Percentiles rank a stretch among this genome's conserved stretches.
Conservation (phyloP, 2,329 filamentous ascomycete genomes). For the Talaromyces sp. region DNA sequence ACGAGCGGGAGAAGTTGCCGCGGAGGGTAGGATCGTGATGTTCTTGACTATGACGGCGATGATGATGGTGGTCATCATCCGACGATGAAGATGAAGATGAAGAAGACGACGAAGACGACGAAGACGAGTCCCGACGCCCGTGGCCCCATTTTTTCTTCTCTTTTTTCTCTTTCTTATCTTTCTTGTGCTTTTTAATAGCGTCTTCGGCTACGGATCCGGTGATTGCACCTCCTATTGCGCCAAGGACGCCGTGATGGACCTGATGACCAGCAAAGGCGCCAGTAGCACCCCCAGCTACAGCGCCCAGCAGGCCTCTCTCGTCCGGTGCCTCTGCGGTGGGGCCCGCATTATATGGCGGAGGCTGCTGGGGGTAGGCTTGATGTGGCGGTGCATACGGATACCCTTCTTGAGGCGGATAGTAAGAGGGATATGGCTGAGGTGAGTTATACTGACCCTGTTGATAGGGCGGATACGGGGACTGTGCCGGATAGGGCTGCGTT, state of each 20-base stretch:
- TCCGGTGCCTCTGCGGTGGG: not conserved
- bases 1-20: slow-evolving; percentile 35
- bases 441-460: not conserved
- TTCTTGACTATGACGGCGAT: not conserved
- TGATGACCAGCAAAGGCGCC: slow-evolving; percentile 55
- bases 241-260: slow-evolving; percentile 51
- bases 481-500: not conserved
- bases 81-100: not conserved
- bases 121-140: not conserved
- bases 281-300: slow-evolving; percentile 44
- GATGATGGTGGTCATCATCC: not conserved
- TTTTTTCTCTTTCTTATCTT: not conserved
- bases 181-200: slow-evolving; percentile 5
- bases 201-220: slow-evolving; percentile 44
- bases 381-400: not conserved
- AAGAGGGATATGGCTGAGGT: not conserved
- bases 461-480: not conserved
- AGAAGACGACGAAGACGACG: not conserved
- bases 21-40: slow-evolving; percentile 5
- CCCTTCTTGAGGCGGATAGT: not conserved
- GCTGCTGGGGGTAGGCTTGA: not conserved
- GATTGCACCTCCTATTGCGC: slow-evolving; percentile 54
- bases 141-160: slow-evolving; percentile 8
- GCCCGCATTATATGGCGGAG: not conserved
- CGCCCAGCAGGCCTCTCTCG: not conserved